Evolutionary conservation across 257 asterid species (phyloP), one percentile per base, ranked within the genome.

Genomic region (Scutellaria minor): DNA sequence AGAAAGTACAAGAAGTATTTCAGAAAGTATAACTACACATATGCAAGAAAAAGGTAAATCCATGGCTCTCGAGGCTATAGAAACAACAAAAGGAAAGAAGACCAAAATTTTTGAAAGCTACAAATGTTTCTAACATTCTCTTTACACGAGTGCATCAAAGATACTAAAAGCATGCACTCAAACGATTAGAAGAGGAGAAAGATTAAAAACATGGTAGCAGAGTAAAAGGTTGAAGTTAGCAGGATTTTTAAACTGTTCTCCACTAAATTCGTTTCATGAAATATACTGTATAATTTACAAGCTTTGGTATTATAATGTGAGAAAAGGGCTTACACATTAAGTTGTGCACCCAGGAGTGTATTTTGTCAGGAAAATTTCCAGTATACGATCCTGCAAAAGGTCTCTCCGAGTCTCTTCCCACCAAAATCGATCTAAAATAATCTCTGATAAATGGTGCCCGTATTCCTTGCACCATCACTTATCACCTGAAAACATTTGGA

Each of bases 271-370:
- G 7, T 64, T 68, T 47, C 68, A 61, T 55, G 68, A 76, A 54
- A 62, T 69, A 70, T 81, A 75, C 40, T 11, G 58, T 53, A 72
- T 72, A 80, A 76, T 78, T 24, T 72, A 78, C 79, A 71, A 63
- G 77, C 66, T 50, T 54, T 50, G 75, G 73, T 70, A 57, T 31
- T 27, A 31, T 70, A 63, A 68, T 61, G 72, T 57, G 78, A 75
- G 72, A 73, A 82, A 68, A 65, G 72, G 83, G 80, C 83, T 78
- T 78, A 82, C 83, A 76, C 68, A 67, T 78, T 3, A 65, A 74
- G 72, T 74, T 74, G 74, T 66, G 80, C 71, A 75, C 76, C 75
- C 73, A 62, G 64, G 79, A 70, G 70, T 78, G 80, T 65, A 71
- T 69, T 31, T 71, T 76, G 78, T 79, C 81, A 35, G 73, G 78